Conservation (phyloP, 129 eudicot genomes). For the Pittosporum tobira region DNA sequence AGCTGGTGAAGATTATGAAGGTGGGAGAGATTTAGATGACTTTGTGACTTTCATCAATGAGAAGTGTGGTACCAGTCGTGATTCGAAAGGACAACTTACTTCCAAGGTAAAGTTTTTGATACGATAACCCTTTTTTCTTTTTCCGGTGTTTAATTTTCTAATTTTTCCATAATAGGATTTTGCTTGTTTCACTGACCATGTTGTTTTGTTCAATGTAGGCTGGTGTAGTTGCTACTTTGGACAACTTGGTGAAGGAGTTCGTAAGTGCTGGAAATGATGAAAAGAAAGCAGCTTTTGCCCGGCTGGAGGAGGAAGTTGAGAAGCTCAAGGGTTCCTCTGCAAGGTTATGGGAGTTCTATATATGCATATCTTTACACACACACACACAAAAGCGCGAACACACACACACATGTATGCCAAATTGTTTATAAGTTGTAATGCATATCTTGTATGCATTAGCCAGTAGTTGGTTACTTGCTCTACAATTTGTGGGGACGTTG, state of each 20-base stretch:
- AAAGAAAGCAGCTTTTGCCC: slow-evolving; percentile 38
- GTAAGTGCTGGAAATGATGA: slow-evolving; percentile 43
- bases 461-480: neutral
- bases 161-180: neutral
- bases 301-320: slow-evolving; percentile 63
- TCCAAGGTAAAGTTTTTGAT: slow-evolving; percentile 31
- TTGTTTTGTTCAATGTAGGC: slow-evolving; percentile 42
- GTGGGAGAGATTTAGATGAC: slow-evolving; percentile 51
- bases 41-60: slow-evolving; percentile 66
- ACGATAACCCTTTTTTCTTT: too few species aligned
- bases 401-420: too few species aligned
- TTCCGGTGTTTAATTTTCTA: too few species aligned
- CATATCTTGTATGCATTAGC: neutral
- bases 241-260: slow-evolving; percentile 68
- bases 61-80: slow-evolving; percentile 76
- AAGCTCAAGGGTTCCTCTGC: slow-evolving; percentile 81
- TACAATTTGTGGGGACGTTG: neutral
- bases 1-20: slow-evolving; percentile 75
- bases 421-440: too few species aligned
- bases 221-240: slow-evolving; percentile 60
- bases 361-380: neutral
- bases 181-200: slow-evolving; percentile 1
- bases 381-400: too few species aligned
- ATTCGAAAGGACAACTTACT: slow-evolving; percentile 64
- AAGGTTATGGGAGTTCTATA: slow-evolving; percentile 32